A percentile compares a stretch with the other conserved stretches of the same genome.
phyloP scores from a whole-genome alignment of 257 asterid genomes.

The Paraleonurus japonicus region DNA sequence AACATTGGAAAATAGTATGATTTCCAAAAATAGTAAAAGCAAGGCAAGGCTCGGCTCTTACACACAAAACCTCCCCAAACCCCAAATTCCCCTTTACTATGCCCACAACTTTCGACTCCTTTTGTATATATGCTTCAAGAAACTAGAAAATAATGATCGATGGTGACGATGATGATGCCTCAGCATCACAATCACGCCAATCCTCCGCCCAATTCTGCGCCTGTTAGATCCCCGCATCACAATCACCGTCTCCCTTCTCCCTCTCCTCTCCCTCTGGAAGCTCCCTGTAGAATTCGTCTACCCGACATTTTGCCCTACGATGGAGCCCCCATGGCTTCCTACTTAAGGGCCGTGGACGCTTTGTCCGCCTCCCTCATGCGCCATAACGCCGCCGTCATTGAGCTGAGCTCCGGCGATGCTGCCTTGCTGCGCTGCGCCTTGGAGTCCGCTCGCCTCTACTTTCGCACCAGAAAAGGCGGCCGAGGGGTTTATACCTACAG shows the following conservation, averaged over 20 bases:
- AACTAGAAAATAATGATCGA: constrained; percentile 35
- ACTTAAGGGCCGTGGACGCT: constrained; percentile 68
- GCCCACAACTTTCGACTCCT: not conserved
- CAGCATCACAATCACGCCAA: constrained; percentile 40
- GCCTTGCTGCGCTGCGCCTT: constrained; percentile 80
- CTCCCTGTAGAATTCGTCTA: constrained; percentile 55
- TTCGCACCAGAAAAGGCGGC: constrained; percentile 59
- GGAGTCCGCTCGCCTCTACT: constrained; percentile 67
- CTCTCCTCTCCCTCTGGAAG: constrained; percentile 40
- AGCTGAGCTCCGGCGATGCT: constrained; percentile 62
- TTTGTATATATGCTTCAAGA: not conserved
- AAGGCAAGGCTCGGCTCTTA: not conserved
- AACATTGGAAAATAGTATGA: no score
- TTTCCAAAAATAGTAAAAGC: not conserved
- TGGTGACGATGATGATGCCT: constrained; percentile 43
- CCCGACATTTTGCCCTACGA: constrained; percentile 79
- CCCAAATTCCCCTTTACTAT: constrained; percentile 6
- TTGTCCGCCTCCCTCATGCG: constrained; percentile 78
- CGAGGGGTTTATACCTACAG: constrained; percentile 72
- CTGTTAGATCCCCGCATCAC: constrained; percentile 32
- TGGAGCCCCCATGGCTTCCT: constrained; percentile 67
- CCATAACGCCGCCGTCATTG: constrained; percentile 89
- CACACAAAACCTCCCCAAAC: constrained; percentile 24
- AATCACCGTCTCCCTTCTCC: constrained; percentile 27
- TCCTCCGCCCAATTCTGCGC: constrained; percentile 31